phyloP scores from a whole-genome alignment of 176 grass and related monocot species.

The Puccinellia tenuiflora region DNA sequence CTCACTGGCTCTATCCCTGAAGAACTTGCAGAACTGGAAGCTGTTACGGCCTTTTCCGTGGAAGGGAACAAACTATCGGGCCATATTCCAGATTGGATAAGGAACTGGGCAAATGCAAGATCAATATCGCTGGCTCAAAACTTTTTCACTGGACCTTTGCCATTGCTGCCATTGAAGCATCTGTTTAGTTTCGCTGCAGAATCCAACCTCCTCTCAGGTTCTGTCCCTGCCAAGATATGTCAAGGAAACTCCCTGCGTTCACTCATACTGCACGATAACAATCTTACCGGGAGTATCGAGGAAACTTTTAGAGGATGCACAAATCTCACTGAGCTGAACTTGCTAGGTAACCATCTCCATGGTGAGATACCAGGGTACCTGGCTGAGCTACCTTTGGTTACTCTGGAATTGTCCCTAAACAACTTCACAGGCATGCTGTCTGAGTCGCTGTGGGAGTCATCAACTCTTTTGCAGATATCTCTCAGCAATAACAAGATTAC shows the following conservation, averaged over 20 bases:
- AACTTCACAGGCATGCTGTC: constrained; percentile 67
- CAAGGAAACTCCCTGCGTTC: constrained; percentile 48
- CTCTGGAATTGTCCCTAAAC: constrained; percentile 66
- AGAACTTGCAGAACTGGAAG: constrained; percentile 50
- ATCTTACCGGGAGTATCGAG: constrained; percentile 57
- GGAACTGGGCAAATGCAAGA: constrained; percentile 48
- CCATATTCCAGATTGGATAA: constrained; percentile 68
- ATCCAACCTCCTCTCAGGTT: constrained; percentile 72
- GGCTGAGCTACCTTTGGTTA: constrained; percentile 67
- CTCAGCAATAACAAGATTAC: constrained; percentile 69
- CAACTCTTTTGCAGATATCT: constrained; percentile 58
- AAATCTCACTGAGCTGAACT: constrained; percentile 70
- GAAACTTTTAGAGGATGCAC: constrained; percentile 57
- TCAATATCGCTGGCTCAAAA: constrained; percentile 65
- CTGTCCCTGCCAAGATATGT: constrained; percentile 59
- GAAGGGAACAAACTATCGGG: constrained; percentile 72
- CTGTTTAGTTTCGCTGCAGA: constrained; percentile 67
- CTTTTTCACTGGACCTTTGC: constrained; percentile 59
- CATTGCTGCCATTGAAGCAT: constrained; percentile 46
- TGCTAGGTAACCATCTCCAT: constrained; percentile 71
- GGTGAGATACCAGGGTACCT: constrained; percentile 75
- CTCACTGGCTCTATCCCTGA: constrained; percentile 59
- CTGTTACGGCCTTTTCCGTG: constrained; percentile 51
- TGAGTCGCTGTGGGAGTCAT: constrained; percentile 57
- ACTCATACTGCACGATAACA: constrained; percentile 63